Base-by-base conservation (phyloP, 257 asterid genomes). In the Phtheirospermum japonicum region DNA sequence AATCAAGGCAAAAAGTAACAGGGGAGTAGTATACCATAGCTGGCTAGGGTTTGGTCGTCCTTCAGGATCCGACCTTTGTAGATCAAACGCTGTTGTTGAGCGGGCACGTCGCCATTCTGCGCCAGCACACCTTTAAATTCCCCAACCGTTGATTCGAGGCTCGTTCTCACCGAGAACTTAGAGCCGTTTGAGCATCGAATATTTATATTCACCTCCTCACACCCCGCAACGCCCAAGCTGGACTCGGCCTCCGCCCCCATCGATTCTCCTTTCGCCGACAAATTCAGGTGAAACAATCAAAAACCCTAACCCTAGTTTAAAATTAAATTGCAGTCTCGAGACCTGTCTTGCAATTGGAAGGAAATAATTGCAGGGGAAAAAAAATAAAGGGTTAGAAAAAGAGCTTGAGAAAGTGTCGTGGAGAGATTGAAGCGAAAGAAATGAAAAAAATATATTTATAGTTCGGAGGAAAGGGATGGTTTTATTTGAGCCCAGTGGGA, bases 61-160 rank as follows among this genome's bases (percentile, higher is more conserved):
- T 85, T 85, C 64, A 85, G 63, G 79, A 85, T 79, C 75, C 90
- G 89, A 9, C 94, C 94, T 16, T 83, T 85, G 65, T 80, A 85
- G 72, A 82, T 82, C 80, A 85, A 48, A 61, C 87, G 80, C 82
- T 83, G 94, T 65, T 82, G 89, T 37, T 80, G 82, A 57, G 90
- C 73, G 14, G 94, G 85, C 18, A 85, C 83, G 61, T 85, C 94
- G 76, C 85, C 76, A 61, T 67, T 85, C 76, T 66, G 84, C 18
- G 90, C 84, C 75, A 85, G 56, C 8, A 76, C 54, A 4, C 66
- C 75, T 63, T 85, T 85, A 73, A 85, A 85, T 52, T 75, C 85
- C 48, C 55, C 69, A 13, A 85, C 90, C 60, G 78, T 79, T 50
- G 76, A 80, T 40, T 79, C 80, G 57, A 85, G 88, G 64, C 54